Percentiles rank a stretch among this genome's conserved stretches.
These are phyloP conservation scores for Colletotrichum incanum DNA, from an alignment of 2,329 filamentous ascomycete species.

Conservation along the genomic window DNA sequence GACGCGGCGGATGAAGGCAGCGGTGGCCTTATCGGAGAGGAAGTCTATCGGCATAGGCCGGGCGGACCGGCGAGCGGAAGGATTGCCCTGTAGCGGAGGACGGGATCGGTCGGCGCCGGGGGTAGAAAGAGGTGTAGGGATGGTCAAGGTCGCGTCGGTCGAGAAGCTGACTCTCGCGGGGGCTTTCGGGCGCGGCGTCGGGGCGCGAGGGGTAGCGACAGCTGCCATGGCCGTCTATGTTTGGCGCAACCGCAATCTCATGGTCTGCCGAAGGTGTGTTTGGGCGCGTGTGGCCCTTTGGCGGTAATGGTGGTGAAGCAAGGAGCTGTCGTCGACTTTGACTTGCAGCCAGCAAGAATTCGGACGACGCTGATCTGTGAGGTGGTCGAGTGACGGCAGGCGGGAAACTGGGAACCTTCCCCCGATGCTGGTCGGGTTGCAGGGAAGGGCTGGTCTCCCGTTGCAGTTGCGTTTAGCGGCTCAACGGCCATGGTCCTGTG, in stretches of 20 bases:
- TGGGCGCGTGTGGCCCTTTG: slow-evolving; percentile 12
- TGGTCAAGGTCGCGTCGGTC: slow-evolving; percentile 30
- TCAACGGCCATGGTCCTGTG: slow-evolving; percentile 49
- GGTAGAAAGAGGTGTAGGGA: slow-evolving; percentile 38
- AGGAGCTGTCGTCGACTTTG: slow-evolving; percentile 44
- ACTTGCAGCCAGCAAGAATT: slow-evolving; percentile 43
- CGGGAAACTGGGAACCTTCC: slow-evolving; percentile 33
- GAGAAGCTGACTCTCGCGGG: slow-evolving; percentile 42
- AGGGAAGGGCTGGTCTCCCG: slow-evolving; percentile 38
- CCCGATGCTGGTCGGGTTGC: slow-evolving; percentile 25
- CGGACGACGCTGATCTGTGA: slow-evolving; percentile 36
- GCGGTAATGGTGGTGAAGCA: neutral
- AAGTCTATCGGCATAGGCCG: slow-evolving; percentile 62
- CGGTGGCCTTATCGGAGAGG: slow-evolving; percentile 84
- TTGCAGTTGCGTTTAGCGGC: slow-evolving; percentile 39
- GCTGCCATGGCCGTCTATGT: slow-evolving; percentile 45
- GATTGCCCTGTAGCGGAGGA: slow-evolving; percentile 44
- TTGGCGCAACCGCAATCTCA: slow-evolving; percentile 28
- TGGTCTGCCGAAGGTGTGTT: slow-evolving; percentile 15
- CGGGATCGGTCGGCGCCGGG: slow-evolving; percentile 46
- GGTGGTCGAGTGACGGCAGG: slow-evolving; percentile 30
- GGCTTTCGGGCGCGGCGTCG: slow-evolving; percentile 45
- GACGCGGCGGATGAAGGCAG: slow-evolving; percentile 84
- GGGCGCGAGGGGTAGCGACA: slow-evolving; percentile 44
- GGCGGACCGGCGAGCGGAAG: slow-evolving; percentile 48